phyloP scores from a whole-genome alignment of 768 basidiomycete genomes.

The Fomitopsis pulvina region DNA sequence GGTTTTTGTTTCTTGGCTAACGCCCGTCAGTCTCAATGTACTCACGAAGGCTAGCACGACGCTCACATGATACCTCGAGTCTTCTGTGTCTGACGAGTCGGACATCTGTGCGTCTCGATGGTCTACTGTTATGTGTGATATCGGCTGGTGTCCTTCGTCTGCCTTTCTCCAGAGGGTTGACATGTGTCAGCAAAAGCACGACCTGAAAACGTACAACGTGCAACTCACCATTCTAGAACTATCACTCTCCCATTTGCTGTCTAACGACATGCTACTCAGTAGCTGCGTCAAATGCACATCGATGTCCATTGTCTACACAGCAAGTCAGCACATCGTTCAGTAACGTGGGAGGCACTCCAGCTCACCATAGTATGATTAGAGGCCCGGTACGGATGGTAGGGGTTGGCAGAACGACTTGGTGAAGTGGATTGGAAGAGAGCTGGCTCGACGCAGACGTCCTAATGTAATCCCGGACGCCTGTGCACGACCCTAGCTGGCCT shows the following conservation, averaged over 20 bases:
- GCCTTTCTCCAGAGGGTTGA: conserved; percentile 17
- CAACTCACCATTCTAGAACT: conserved; percentile 18
- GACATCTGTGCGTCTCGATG: conserved; percentile 18
- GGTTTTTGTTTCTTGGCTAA: conserved; percentile 5
- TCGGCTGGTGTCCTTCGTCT: conserved; percentile 16
- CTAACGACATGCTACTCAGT: conserved; percentile 17
- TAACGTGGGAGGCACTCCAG: too few relatives aligned
- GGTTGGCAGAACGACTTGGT: too few relatives aligned
- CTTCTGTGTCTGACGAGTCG: conserved; percentile 22
- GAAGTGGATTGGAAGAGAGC: neutral
- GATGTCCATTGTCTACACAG: conserved; percentile 16
- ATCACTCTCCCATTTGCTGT: conserved; percentile 11
- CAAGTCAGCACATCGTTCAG: neutral
- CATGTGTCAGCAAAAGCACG: conserved; percentile 7
- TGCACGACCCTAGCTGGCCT: neutral
- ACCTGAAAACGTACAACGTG: too few relatives aligned
- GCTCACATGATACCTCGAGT: conserved; percentile 20
- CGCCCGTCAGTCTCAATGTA: neutral
- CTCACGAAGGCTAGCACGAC: neutral
- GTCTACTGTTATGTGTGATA: conserved; percentile 5
- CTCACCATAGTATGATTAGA: too few relatives aligned
- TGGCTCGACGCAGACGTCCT: neutral
- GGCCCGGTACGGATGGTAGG: too few relatives aligned
- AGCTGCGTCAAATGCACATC: conserved; percentile 20
- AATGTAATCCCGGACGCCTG: neutral